These are phyloP conservation scores for Bruguiera parviflora DNA, from an alignment of 345 rosid genomes.

Conservation along the genomic window DNA sequence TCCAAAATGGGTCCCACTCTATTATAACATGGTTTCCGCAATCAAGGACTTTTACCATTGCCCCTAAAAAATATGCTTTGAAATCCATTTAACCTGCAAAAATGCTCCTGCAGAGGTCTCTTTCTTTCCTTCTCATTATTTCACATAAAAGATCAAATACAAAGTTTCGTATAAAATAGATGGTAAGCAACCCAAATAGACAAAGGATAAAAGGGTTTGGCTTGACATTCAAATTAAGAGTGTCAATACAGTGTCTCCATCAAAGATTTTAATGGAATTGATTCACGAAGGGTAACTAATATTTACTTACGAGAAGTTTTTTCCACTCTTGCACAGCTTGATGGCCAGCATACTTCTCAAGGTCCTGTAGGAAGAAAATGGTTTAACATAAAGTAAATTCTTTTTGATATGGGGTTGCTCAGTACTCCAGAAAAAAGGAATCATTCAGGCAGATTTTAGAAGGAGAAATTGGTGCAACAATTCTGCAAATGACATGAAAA, in stretches of 20 bases:
- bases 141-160: neutral
- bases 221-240: too few relatives aligned
- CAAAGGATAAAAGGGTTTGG: neutral
- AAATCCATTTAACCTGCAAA: too few relatives aligned
- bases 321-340: conserved; percentile 79
- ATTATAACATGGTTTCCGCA: too few relatives aligned
- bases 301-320: conserved; percentile 67
- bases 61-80: too few relatives aligned
- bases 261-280: too few relatives aligned
- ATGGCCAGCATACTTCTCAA: conserved; percentile 72
- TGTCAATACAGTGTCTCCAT: too few relatives aligned
- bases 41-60: too few relatives aligned
- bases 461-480: too few relatives aligned
- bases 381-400: neutral
- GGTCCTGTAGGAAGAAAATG: conserved; percentile 52
- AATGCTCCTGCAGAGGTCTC: neutral
- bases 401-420: neutral
- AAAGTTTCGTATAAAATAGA: neutral
- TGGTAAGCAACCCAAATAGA: neutral
- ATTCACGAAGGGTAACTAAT: neutral
- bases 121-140: neutral
- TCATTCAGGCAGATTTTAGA: neutral
- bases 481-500: too few relatives aligned
- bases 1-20: too few relatives aligned
- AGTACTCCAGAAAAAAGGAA: neutral